Conservation (phyloP, 495 filamentous ascomycete species). For the Penicillium silybi region DNA sequence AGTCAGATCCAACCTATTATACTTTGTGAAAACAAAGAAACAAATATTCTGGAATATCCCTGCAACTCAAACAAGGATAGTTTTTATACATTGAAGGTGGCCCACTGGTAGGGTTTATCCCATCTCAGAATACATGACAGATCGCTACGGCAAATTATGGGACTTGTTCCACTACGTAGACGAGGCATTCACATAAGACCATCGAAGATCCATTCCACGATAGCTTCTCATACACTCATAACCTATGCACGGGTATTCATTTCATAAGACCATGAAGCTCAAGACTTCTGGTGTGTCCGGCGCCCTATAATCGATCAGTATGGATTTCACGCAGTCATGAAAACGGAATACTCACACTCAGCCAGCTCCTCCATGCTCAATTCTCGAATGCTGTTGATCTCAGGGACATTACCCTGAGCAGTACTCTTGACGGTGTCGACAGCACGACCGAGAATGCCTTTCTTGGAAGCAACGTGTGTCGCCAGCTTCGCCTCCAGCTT, state of each 20-base stretch:
- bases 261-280: background rate
- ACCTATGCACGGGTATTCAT: background rate
- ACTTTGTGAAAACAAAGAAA: too few species aligned
- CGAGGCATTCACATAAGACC: too few species aligned
- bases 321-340: background rate
- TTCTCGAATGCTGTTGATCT: slow-evolving; percentile 76
- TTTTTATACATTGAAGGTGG: too few species aligned
- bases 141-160: too few species aligned
- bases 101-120: too few species aligned
- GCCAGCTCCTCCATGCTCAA: slow-evolving; percentile 63
- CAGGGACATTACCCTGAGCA: slow-evolving; percentile 65
- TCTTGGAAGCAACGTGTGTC: slow-evolving; percentile 40
- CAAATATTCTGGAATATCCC: too few species aligned
- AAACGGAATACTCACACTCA: slow-evolving; percentile 30
- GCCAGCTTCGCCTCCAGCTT: slow-evolving; percentile 43
- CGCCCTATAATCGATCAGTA: slow-evolving; percentile 23
- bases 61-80: too few species aligned
- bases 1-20: too few species aligned
- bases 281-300: slow-evolving; percentile 22
- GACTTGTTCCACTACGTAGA: too few species aligned
- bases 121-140: too few species aligned
- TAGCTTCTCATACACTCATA: slow-evolving; percentile 8
- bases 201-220: too few species aligned
- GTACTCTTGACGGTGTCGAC: slow-evolving; percentile 73
- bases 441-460: slow-evolving; percentile 51